These are phyloP conservation scores for Penicillium daleae DNA, from an alignment of 495 filamentous ascomycete species.

Conservation along the genomic window DNA sequence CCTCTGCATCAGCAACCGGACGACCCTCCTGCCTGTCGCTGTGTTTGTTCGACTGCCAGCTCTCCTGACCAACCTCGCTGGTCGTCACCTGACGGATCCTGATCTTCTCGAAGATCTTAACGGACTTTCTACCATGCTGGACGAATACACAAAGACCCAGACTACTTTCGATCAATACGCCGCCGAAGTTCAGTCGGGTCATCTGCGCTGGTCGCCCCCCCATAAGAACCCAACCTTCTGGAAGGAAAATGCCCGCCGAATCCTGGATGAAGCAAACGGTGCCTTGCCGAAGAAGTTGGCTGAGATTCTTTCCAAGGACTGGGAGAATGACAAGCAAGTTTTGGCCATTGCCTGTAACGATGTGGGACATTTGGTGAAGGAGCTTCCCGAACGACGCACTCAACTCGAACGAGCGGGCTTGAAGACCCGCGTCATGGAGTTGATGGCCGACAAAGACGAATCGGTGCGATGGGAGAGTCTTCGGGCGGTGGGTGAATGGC, in stretches of 20 bases:
- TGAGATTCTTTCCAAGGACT: conserved; percentile 81
- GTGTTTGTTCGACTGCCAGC: conserved; percentile 81
- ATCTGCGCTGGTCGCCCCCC: conserved; percentile 93
- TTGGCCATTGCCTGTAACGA: conserved; percentile 97
- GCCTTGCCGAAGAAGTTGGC: conserved; percentile 81
- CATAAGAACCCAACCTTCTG: conserved; percentile 91
- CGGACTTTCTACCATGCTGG: conserved; percentile 73
- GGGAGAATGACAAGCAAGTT: conserved; percentile 94
- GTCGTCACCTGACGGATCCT: conserved; percentile 83
- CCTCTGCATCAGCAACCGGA: conserved; percentile 74
- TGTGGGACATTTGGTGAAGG: conserved; percentile 83
- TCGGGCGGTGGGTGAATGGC: conserved; percentile 89
- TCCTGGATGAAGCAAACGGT: conserved; percentile 81
- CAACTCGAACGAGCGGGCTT: conserved; percentile 89
- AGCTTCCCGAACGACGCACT: conserved; percentile 80
- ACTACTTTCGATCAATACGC: conserved; percentile 97
- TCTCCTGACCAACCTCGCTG: conserved; percentile 76
- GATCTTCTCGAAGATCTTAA: conserved; percentile 88
- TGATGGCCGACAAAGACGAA: conserved; percentile 92
- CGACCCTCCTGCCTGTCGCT: conserved; percentile 77
- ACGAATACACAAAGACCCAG: conserved; percentile 93
- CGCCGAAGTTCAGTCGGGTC: conserved; percentile 83
- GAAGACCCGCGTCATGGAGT: conserved; percentile 90
- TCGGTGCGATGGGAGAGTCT: conserved; percentile 93
- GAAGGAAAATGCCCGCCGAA: conserved; percentile 91